Conservation (phyloP, 495 filamentous ascomycete genomes). For the Xylaria scruposa region DNA sequence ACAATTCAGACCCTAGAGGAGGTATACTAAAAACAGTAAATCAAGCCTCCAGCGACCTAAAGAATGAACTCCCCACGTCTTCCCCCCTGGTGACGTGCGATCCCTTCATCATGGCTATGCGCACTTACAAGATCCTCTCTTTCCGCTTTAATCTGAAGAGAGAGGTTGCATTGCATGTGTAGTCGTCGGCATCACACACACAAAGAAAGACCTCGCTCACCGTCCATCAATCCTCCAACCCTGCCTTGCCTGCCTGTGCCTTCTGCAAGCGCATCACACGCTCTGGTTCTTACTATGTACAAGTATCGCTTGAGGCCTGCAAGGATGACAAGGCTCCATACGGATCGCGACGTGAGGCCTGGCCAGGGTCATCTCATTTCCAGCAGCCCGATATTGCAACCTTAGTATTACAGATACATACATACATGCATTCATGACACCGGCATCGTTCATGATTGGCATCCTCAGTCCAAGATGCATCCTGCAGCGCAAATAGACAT, state of each 20-base stretch:
- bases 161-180: conserved; percentile 11
- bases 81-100: not conserved
- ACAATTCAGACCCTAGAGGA: too few species aligned
- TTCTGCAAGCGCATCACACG: conserved; percentile 1
- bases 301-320: not conserved
- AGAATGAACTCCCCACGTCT: not conserved
- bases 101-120: not conserved
- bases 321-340: conserved; percentile 13
- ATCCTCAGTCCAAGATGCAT: not conserved
- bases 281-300: not conserved
- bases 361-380: conserved; percentile 2
- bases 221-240: conserved; percentile 1
- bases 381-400: conserved; percentile 17
- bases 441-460: not conserved
- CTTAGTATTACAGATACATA: conserved; percentile 10
- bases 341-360: not conserved
- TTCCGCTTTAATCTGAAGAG: conserved; percentile 8
- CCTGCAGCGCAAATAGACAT: not conserved
- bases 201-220: conserved; percentile 12
- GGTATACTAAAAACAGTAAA: too few species aligned
- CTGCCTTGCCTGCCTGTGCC: not conserved
- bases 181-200: conserved; percentile 8
- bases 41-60: too few species aligned
- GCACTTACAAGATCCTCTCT: not conserved
- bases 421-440: not conserved